Evolutionary conservation across 225 moss, liverwort and hornwort genomes (phyloP), one percentile per base, ranked within the genome.

Genomic region (Straminergon stramineum): DNA sequence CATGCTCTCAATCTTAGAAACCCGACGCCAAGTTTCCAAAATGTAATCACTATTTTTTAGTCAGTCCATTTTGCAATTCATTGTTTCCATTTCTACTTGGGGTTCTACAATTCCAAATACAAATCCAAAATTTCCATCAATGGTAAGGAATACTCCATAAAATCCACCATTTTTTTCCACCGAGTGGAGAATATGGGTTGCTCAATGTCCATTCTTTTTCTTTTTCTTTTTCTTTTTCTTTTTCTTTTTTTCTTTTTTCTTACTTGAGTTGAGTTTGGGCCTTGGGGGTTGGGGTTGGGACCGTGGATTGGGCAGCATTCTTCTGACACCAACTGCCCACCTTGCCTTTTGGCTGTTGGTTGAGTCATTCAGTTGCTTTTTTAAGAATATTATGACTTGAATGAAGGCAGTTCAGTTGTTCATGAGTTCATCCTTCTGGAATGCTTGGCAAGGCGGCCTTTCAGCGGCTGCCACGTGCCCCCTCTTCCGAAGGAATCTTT

Each of bases 161-260:
- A 43, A 31, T 43, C 31, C 31, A 31, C 21, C 14, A 31, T 31
- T 43, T 55, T 39, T 57, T 17, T n/a, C 17, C 6, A 0, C 1
- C 2, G 2, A 48, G 1, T 0, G 6, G 6, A 57, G 4, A 1
- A 0, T 4, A 27, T 9, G 2, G 7, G 7, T 79, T 27, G 9
- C 7, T 56, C 22, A 20, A 76, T 21, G 2, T 7, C 32, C 4
- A 19, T 31, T 34, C 2, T 22, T 52, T 13, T 76, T 21, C 1
- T 6, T 52, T 52, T 28, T 17, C 3, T 24, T n/a, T 30, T 17
- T 17, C 6, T 35, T 35, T 8, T 24, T 23, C 0, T 11, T 12
- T 61, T 18, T 21, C 1, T 15, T 24, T 10, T 24, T 16, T 24
- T 19, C 18, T 8, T 32, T 43, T 45, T 32, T 14, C 2, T n/a